A percentile compares a stretch with the other conserved stretches of the same genome.
phyloP scores from a whole-genome alignment of 1,139 yeast genomes.

The Saccharomyces hybrid region DNA sequence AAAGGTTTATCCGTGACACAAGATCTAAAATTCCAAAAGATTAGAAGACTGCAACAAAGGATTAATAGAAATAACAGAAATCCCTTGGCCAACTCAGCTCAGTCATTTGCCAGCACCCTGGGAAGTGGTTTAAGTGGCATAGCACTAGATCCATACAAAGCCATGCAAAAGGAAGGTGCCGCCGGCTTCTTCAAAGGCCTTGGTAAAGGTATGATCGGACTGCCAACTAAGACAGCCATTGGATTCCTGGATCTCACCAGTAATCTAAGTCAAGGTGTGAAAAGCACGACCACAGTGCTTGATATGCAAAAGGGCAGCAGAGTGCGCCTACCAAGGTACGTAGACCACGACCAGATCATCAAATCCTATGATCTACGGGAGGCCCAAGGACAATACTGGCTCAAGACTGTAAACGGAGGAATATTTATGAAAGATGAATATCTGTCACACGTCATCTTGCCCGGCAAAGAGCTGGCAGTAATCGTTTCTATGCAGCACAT shows the following conservation, averaged over 20 bases:
- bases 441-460: slow-evolving; percentile 77
- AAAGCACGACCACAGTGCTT: slow-evolving; percentile 85
- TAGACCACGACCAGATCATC: slow-evolving; percentile 59
- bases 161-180: slow-evolving; percentile 79
- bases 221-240: slow-evolving; percentile 94
- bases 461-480: slow-evolving; percentile 72
- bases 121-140: slow-evolving; percentile 86
- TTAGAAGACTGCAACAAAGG: slow-evolving; percentile 62
- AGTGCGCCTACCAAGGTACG: slow-evolving; percentile 72
- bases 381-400: slow-evolving; percentile 92
- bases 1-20: slow-evolving; percentile 88
- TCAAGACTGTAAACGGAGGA: slow-evolving; percentile 79
- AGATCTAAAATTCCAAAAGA: slow-evolving; percentile 78
- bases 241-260: slow-evolving; percentile 91
- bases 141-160: slow-evolving; percentile 85
- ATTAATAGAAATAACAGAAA: slow-evolving; percentile 83
- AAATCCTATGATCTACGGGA: slow-evolving; percentile 73
- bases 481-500: slow-evolving; percentile 69
- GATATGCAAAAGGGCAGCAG: slow-evolving; percentile 74
- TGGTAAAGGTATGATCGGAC: slow-evolving; percentile 89
- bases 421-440: slow-evolving; percentile 62
- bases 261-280: slow-evolving; percentile 87
- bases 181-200: slow-evolving; percentile 87
- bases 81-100: slow-evolving; percentile 81
- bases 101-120: slow-evolving; percentile 77